These are phyloP conservation scores for Ustilago tritici DNA, from an alignment of 1,284 basidiomycete species.

Conservation along the genomic window DNA sequence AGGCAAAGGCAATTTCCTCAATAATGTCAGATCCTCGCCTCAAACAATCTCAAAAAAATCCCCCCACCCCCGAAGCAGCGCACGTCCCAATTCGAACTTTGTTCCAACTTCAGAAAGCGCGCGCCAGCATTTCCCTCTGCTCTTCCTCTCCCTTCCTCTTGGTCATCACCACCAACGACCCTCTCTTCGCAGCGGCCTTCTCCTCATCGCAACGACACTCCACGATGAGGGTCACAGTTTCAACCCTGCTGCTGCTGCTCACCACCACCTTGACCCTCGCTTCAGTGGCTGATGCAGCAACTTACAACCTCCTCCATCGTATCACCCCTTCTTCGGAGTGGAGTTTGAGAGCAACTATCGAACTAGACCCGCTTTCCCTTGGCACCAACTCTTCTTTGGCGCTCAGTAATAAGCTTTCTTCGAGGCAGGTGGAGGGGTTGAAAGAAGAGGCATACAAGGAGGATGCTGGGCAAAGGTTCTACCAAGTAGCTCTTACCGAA, in stretches of 20 bases:
- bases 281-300: neutral
- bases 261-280: neutral
- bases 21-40: neutral
- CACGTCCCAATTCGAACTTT: neutral
- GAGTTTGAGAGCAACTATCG: conserved; percentile 17
- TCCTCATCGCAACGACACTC: neutral
- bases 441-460: neutral
- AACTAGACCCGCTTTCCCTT: conserved; percentile 1
- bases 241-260: neutral
- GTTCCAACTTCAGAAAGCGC: too few relatives aligned
- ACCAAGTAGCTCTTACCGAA: conserved; percentile 15
- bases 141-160: neutral
- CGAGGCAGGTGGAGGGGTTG: neutral
- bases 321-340: conserved; percentile 20
- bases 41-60: neutral
- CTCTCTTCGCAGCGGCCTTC: neutral
- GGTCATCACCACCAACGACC: neutral
- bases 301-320: conserved; percentile 32
- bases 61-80: neutral
- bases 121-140: too few relatives aligned
- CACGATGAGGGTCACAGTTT: neutral
- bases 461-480: neutral
- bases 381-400: neutral
- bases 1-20: too few relatives aligned
- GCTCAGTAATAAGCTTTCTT: neutral